Evolutionary conservation across 805 yeast species (phyloP), one percentile per base, ranked within the genome.

Genomic region (Candida quercuum): DNA sequence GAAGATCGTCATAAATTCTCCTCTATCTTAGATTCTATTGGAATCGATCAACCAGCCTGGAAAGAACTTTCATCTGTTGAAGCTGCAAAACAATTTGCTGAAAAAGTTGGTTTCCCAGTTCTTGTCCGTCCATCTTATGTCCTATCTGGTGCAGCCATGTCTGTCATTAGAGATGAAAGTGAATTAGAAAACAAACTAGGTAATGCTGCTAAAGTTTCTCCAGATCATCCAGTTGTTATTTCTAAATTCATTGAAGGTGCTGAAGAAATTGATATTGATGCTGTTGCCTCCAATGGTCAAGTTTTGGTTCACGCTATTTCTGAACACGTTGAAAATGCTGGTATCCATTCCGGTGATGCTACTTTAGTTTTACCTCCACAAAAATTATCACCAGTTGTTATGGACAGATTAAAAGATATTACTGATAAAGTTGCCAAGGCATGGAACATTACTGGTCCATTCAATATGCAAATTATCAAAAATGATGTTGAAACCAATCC

Each of bases 1-100:
- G 99, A 91, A 71, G 95, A 93, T 66, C 87, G 99, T 71, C 96
- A 91, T 71, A 93, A 91, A 70, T 91, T 91, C 69, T 89, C 97
- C 16, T 81, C 87, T 37, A 91, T 91, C 55, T 74, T 93, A 58
- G 98, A 91, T 64, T 80, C 93, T 32, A 87, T 93, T 58, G 82
- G 82, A 26, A 85, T 91, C 52, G 98, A 88, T 64, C 99, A 91
- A 72, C 99, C 99, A 30, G 85, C 85, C 47, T 91, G 99, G 99
- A 86, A 87, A 64, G 98, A 93, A 69, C 76, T 91, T 52, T 79
- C 94, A 25, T 83, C 95, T 28, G 65, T 89, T 33, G 81, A 67
- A 29, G 96, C 83, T 45, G 99, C 99, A 42, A 83, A 81, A 59
- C 64, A 59, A 15, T 91, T 91, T 63, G 97, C 98, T 35, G 69